A percentile compares a stretch with the other conserved stretches of the same genome.
phyloP scores from a whole-genome alignment of 2,329 filamentous ascomycete genomes.

The Nannizziopsis arthrosporioides region DNA sequence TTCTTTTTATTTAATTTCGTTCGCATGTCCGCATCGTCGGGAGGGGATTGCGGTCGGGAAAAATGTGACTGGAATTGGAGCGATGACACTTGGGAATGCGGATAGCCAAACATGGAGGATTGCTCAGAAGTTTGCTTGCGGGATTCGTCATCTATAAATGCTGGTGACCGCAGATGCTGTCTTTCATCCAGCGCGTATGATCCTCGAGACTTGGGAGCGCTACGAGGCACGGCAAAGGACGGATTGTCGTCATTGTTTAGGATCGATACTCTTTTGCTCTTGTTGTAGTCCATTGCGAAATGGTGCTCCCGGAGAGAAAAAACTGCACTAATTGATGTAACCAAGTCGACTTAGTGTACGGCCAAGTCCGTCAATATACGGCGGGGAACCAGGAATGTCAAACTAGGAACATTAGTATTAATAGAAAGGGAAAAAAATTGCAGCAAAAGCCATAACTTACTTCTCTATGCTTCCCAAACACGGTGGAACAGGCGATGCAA shows the following conservation, averaged over 20 bases:
- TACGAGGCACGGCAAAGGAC: constrained; percentile 33
- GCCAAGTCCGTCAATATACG: no score
- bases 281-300: constrained; percentile 12
- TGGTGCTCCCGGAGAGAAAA: background rate
- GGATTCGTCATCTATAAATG: background rate
- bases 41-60: constrained; percentile 20
- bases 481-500: background rate
- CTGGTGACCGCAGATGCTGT: background rate
- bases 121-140: background rate
- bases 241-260: constrained; percentile 39
- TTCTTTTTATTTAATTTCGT: constrained; percentile 41
- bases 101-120: background rate
- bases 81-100: background rate
- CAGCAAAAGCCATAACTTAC: no score
- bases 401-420: no score
- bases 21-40: constrained; percentile 19
- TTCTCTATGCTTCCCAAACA: no score
- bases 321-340: background rate
- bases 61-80: constrained; percentile 17
- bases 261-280: constrained; percentile 34
- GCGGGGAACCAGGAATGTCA: no score
- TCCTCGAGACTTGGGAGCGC: background rate
- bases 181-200: background rate
- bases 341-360: no score
- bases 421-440: no score